A percentile compares a stretch with the other conserved stretches of the same genome.
phyloP scores from a whole-genome alignment of 225 moss, liverwort and hornwort genomes.

The Thuidium tamariscinum region DNA sequence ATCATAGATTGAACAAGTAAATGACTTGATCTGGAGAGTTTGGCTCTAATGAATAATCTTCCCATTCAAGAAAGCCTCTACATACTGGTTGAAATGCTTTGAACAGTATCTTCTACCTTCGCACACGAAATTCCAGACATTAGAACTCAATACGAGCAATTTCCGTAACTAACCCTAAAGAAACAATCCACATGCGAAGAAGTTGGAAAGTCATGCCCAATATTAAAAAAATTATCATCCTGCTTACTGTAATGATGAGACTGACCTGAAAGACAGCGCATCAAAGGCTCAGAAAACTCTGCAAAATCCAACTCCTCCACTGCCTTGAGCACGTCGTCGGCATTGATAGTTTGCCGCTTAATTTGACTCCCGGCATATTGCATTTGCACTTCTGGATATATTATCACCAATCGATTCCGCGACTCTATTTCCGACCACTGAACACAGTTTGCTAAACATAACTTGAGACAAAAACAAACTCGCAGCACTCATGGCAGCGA shows the following conservation, averaged over 20 bases:
- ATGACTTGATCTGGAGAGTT: not conserved
- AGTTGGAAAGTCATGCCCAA: not conserved
- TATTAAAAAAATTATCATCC: not conserved
- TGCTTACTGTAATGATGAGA: not conserved
- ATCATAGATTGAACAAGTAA: not conserved
- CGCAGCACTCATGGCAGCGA: not conserved
- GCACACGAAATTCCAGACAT: not conserved
- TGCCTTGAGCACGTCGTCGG: conserved; percentile 88
- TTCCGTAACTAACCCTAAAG: not conserved
- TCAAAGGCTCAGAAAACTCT: conserved; percentile 69
- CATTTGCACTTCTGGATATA: conserved; percentile 73
- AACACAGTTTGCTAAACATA: not conserved
- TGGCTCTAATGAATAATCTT: not conserved
- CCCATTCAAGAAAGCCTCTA: not conserved
- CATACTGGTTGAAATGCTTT: not conserved
- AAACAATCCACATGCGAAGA: not conserved
- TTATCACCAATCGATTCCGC: not conserved
- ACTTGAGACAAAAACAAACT: not conserved
- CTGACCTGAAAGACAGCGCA: conserved; percentile 38
- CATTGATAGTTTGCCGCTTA: conserved; percentile 82
- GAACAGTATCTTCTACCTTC: not conserved
- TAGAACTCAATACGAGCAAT: not conserved
- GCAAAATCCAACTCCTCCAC: conserved; percentile 87
- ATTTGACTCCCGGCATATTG: conserved; percentile 90
- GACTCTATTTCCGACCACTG: not conserved